Conservation (phyloP, 148 eudicot species). For the Rhododendron ovatum region DNA sequence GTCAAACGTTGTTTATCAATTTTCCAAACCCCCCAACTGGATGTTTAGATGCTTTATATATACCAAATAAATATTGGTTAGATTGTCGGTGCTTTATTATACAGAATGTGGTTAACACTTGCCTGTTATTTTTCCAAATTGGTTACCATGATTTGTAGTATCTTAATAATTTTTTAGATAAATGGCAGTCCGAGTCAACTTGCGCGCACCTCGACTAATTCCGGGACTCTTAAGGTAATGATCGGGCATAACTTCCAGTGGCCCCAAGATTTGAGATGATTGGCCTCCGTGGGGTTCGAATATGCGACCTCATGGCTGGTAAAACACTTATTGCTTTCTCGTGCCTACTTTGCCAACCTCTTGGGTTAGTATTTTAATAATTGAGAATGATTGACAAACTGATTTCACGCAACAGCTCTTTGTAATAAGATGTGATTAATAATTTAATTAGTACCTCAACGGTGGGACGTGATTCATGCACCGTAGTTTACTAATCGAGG, state of each 20-base stretch:
- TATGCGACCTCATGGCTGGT: no score
- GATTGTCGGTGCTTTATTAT: conserved; percentile 1
- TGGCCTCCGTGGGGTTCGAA: no score
- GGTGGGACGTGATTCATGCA: not conserved
- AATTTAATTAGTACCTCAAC: not conserved
- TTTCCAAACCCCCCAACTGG: not conserved
- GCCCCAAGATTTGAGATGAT: no score
- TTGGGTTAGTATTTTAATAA: not conserved
- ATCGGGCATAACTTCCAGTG: no score
- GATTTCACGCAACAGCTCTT: not conserved
- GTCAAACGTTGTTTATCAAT: not conserved
- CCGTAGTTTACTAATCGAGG: not conserved
- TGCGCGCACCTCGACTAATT: no score
- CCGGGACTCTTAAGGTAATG: no score
- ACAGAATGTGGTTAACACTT: not conserved
- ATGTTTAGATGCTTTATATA: not conserved
- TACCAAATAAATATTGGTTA: not conserved
- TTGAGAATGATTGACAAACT: not conserved
- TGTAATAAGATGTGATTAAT: not conserved
- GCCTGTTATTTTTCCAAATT: not conserved
- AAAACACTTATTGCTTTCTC: no score
- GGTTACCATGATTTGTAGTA: not conserved
- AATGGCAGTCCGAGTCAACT: no score
- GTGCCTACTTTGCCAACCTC: no score
- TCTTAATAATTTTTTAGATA: no score